These are phyloP conservation scores for Saturnispora kantuleensis DNA, from an alignment of 805 yeast species.

Conservation along the genomic window DNA sequence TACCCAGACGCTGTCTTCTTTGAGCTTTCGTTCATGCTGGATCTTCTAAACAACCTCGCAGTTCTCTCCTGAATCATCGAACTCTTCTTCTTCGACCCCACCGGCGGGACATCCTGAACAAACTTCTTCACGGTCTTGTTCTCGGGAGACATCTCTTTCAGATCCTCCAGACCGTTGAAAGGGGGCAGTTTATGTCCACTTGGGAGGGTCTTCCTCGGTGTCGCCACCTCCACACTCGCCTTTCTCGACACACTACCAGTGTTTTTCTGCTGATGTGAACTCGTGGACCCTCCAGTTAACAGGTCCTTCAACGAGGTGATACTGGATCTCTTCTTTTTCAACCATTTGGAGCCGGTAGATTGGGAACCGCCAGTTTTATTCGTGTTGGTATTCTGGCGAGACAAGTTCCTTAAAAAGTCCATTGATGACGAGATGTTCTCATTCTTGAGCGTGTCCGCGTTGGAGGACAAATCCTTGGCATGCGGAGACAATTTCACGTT, in stretches of 20 bases:
- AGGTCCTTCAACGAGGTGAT: constrained; percentile 27
- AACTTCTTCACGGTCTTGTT: constrained; percentile 3
- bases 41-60: constrained; percentile 3
- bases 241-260: constrained; percentile 7
- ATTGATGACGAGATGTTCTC: constrained; percentile 27
- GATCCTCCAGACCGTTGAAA: constrained; percentile 6
- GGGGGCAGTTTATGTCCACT: background rate
- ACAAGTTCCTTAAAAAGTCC: constrained; percentile 29
- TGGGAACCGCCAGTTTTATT: constrained; percentile 10
- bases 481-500: constrained; percentile 27
- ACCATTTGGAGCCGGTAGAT: constrained; percentile 11
- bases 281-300: constrained; percentile 25
- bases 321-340: constrained; percentile 25
- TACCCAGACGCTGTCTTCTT: constrained; percentile 67
- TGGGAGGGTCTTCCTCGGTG: constrained; percentile 17
- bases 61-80: constrained; percentile 7
- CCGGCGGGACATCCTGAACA: background rate
- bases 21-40: constrained; percentile 11
- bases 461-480: background rate
- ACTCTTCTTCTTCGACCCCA: background rate
- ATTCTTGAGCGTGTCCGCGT: constrained; percentile 11
- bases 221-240: constrained; percentile 9
- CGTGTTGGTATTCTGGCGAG: constrained; percentile 24
- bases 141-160: constrained; percentile 15
- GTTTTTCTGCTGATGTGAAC: constrained; percentile 15